Evolutionary conservation across 2,329 filamentous ascomycete genomes (phyloP).

Genomic region (Metarhizium humberi): DNA sequence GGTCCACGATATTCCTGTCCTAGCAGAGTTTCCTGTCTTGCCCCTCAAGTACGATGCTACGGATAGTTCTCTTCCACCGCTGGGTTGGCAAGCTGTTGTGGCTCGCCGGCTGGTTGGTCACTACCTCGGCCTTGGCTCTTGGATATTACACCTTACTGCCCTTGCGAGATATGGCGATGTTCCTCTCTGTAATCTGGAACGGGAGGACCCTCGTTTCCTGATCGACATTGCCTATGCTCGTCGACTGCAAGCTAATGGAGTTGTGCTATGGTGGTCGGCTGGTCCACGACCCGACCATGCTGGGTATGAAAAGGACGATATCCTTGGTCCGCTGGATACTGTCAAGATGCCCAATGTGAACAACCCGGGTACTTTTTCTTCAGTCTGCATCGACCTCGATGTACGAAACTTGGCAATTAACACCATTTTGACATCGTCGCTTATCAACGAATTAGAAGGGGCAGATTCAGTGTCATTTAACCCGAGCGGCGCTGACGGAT

Average conservation of each 20-base stretch:
- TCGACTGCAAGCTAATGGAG: conserved; percentile 79
- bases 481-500: conserved; percentile 30
- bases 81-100: conserved; percentile 89
- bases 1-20: conserved; percentile 72
- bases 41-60: conserved; percentile 71
- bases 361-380: conserved; percentile 86
- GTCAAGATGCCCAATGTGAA: conserved; percentile 92
- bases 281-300: conserved; percentile 86
- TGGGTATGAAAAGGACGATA: conserved; percentile 88
- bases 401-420: conserved; percentile 95
- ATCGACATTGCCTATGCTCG: conserved; percentile 95
- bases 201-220: conserved; percentile 85
- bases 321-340: conserved; percentile 71
- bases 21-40: conserved; percentile 78
- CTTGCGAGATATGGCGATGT: conserved; percentile 89
- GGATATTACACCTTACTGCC: conserved; percentile 81
- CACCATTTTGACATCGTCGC: conserved; percentile 89
- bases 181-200: conserved; percentile 89
- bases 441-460: conserved; percentile 94
- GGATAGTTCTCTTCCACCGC: conserved; percentile 79
- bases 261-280: conserved; percentile 94
- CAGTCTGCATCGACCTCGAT: conserved; percentile 91
- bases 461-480: conserved; percentile 82
- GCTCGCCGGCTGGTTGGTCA: conserved; percentile 79
- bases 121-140: conserved; percentile 86